Evolutionary conservation across 805 yeast genomes (phyloP).

Genomic region (Myxozyma vanderwaltii): DNA sequence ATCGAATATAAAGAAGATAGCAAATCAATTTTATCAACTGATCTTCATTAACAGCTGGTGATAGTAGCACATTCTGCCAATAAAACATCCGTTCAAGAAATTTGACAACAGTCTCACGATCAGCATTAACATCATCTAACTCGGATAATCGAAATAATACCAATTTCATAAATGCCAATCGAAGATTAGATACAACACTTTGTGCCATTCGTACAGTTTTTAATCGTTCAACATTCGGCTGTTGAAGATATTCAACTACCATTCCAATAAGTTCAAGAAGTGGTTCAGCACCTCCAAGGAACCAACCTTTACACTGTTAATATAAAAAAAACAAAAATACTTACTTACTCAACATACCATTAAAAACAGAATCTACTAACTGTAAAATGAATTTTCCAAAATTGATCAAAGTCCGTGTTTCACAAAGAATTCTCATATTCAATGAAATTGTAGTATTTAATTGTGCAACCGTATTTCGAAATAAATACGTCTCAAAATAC

Average conservation of each 20-base stretch:
- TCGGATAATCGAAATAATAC: conserved; percentile 30
- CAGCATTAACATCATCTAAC: conserved; percentile 25
- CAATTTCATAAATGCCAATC: conserved; percentile 26
- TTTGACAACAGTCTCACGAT: conserved; percentile 14
- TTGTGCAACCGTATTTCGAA: conserved; percentile 33
- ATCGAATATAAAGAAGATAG: conserved; percentile 22
- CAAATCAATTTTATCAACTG: conserved; percentile 27
- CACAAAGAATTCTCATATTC: conserved; percentile 23
- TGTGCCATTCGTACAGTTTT: conserved; percentile 27
- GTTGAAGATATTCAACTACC: conserved; percentile 33
- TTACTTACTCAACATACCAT: conserved; percentile 17
- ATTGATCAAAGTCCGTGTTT: conserved; percentile 29
- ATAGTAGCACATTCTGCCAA: conserved; percentile 34
- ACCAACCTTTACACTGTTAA: conserved; percentile 22
- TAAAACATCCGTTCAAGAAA: conserved; percentile 30
- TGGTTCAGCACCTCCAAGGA: conserved; percentile 35
- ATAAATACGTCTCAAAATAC: conserved; percentile 34
- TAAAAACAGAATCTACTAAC: conserved; percentile 28
- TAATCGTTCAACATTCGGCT: conserved; percentile 26
- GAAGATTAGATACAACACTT: conserved; percentile 16
- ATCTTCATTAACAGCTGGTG: conserved; percentile 30
- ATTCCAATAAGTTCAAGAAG: conserved; percentile 33
- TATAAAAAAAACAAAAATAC: not conserved
- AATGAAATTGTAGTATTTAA: conserved; percentile 28
- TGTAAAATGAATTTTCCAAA: conserved; percentile 30